Evolutionary conservation across 1,284 basidiomycete genomes (phyloP), one percentile per base, ranked within the genome.

Genomic region (Xanthoconium separans): DNA sequence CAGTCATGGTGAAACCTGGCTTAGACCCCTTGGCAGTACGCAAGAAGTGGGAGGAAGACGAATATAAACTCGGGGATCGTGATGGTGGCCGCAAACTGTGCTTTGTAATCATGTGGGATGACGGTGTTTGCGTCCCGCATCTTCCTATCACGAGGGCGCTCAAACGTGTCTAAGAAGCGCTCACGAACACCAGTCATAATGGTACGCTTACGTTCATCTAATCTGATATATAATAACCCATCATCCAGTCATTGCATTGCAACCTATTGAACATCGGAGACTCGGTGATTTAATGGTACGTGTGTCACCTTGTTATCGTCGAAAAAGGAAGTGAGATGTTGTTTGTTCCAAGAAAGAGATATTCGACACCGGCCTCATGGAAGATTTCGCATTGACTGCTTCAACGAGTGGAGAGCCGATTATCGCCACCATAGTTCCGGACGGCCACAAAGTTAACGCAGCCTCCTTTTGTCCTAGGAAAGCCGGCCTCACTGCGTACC

Each of bases 121-220:
- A 89, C 62, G 87, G 81, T 1, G 56, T 79, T 12, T 71, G 82
- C 10, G 65, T 73, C n/a, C 91, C 91, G 2, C 83, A 87, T 54
- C 90, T 91, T 0, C 89, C 91, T 0, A 70, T 93, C n/a, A 71
- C 65, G 16, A 76, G 90, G 34, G 90, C 83, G 0, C 70, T 94
- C 40, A 74, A 81, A 58, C 75, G 74, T 53, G 77, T 80, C 1
- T 82, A 82, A 64, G 68, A 73, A 2, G 84, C 87, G 0, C 72
- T 94, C 27, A 61, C 79, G 33, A 76, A 72, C 4, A 84, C 84
- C 7, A 90, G 91, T 0, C 89, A 93, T 65, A 77, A 77, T 64
- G 82, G 84, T 83, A 50, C 30, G 55, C 10, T 46, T 58, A 50
- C 7, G n/a, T n/a, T 15, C 39, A 27, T 22, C 4, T 44, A 11